Percentiles rank a stretch among this genome's conserved stretches.
Evolutionary conservation across 164 flowering plant genomes (phyloP).

Genomic region (Magnolia officinalis): DNA sequence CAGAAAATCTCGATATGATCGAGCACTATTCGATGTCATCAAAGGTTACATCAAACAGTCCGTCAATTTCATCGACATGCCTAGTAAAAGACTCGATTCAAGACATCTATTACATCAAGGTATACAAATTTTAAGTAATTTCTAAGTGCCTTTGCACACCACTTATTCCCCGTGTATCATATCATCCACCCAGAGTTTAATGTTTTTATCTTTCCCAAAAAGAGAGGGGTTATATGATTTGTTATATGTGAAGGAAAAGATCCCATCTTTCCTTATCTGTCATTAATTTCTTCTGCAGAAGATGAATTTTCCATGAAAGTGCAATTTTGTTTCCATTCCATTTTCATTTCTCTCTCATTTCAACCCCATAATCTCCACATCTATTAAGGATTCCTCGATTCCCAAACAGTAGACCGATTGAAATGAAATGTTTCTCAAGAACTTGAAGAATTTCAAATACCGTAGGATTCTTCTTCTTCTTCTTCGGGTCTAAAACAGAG

Average conservation of each 20-base stretch:
- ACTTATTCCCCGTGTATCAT: too few relatives aligned
- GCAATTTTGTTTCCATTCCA: neutral
- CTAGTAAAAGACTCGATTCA: too few relatives aligned
- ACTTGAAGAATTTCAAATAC: constrained; percentile 19
- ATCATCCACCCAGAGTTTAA: too few relatives aligned
- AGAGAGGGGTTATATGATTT: too few relatives aligned
- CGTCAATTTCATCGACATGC: too few relatives aligned
- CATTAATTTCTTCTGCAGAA: neutral
- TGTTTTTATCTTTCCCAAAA: too few relatives aligned
- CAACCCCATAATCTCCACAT: neutral
- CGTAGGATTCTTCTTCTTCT: neutral
- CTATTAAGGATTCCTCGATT: neutral
- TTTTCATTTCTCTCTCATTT: neutral
- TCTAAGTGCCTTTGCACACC: too few relatives aligned
- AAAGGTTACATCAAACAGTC: too few relatives aligned
- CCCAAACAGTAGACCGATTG: neutral
- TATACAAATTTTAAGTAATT: too few relatives aligned
- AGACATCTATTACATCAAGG: too few relatives aligned
- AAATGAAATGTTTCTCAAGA: constrained; percentile 8
- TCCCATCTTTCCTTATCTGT: constrained; percentile 34
- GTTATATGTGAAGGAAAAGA: constrained; percentile 26
- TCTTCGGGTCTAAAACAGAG: neutral
- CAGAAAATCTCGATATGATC: too few relatives aligned
- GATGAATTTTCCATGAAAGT: neutral
- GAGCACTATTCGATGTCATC: too few relatives aligned